These are phyloP conservation scores for Heliosperma pusillum DNA, from an alignment of 148 eudicot species.

Conservation along the genomic window DNA sequence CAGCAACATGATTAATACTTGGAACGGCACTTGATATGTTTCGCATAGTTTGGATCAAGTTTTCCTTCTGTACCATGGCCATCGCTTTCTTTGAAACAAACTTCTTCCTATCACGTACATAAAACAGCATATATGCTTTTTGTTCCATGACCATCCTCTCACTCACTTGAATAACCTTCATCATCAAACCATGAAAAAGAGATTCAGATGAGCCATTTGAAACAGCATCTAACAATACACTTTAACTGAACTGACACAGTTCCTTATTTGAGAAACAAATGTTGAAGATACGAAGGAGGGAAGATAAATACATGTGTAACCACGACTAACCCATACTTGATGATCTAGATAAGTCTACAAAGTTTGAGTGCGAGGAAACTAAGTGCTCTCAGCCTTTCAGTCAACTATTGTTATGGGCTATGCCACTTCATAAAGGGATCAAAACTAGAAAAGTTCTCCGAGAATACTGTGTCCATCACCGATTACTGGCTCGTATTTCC, in stretches of 20 bases:
- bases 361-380: too few species aligned
- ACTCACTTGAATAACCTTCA: constrained; percentile 74
- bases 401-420: too few species aligned
- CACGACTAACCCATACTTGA: too few species aligned
- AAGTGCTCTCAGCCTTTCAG: too few species aligned
- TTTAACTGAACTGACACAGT: background rate
- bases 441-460: too few species aligned
- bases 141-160: constrained; percentile 74
- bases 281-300: too few species aligned
- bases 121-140: constrained; percentile 95
- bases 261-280: too few species aligned
- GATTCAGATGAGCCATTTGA: background rate
- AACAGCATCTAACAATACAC: background rate
- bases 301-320: too few species aligned
- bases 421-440: too few species aligned
- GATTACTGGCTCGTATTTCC: too few species aligned
- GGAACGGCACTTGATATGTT: constrained; percentile 31
- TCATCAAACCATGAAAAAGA: constrained; percentile 13
- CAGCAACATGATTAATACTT: constrained; percentile 17
- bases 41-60: constrained; percentile 32
- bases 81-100: constrained; percentile 42
- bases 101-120: constrained; percentile 59
- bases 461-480: too few species aligned
- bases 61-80: constrained; percentile 46
- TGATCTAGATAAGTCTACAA: too few species aligned